Conservation (phyloP, 2,329 filamentous ascomycete species). For the Cladosporium sp. region DNA sequence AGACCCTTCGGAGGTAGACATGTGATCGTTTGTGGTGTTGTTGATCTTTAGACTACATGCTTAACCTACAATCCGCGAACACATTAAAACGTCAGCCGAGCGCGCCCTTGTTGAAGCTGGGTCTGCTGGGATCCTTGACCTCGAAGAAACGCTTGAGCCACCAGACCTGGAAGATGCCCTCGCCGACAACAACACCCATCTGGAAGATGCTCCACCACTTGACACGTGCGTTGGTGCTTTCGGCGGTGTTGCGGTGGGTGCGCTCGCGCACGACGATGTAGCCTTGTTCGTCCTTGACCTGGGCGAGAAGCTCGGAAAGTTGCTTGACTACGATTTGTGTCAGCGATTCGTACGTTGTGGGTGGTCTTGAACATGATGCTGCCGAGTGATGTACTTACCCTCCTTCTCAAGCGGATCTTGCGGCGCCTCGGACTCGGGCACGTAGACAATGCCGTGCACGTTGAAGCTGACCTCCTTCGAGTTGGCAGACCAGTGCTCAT, state of each 20-base stretch:
- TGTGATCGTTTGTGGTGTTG: neutral
- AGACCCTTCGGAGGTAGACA: neutral
- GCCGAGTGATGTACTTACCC: constrained; percentile 50
- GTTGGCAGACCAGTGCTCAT: constrained; percentile 94
- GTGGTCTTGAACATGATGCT: neutral
- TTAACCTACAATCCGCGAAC: constrained; percentile 32
- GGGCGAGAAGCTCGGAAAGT: constrained; percentile 77
- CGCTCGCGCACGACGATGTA: constrained; percentile 95
- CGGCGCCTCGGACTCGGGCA: constrained; percentile 77
- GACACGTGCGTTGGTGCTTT: constrained; percentile 94
- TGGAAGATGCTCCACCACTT: constrained; percentile 99
- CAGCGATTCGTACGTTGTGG: constrained; percentile 12
- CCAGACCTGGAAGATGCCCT: constrained; percentile 98
- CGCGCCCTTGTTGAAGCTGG: constrained; percentile 26
- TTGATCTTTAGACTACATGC: constrained; percentile 30
- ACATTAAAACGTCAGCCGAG: constrained; percentile 22
- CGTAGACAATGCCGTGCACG: constrained; percentile 96
- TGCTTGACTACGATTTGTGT: constrained; percentile 60
- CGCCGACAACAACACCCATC: constrained; percentile 77
- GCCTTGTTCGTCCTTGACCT: constrained; percentile 95
- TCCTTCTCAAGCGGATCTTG: constrained; percentile 87
- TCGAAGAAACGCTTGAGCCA: constrained; percentile 85
- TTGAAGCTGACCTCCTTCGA: constrained; percentile 99
- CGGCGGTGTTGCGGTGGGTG: constrained; percentile 95
- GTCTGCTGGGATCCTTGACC: constrained; percentile 27